phyloP scores from a whole-genome alignment of 75 land plant genomes.

The Chamaecyparis obtusa region DNA sequence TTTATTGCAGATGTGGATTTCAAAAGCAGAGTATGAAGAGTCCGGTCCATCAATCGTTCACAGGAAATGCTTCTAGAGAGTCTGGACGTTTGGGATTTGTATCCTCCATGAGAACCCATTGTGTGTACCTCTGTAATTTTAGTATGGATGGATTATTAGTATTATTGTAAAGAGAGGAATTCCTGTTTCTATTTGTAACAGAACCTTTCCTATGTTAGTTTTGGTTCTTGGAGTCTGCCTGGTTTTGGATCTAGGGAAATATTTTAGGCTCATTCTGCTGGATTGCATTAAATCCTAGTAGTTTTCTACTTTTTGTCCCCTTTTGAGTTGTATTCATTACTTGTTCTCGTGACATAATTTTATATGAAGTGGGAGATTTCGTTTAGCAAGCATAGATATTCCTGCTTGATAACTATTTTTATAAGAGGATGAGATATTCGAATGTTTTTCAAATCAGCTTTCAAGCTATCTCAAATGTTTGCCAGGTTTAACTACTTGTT shows the following conservation, averaged over 20 bases:
- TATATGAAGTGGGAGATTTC: not conserved
- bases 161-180: not conserved
- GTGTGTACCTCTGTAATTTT: not conserved
- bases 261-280: not conserved
- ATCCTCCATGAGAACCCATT: not conserved
- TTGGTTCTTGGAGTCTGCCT: constrained; percentile 2
- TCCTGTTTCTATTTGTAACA: constrained; percentile 2
- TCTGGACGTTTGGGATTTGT: constrained; percentile 4
- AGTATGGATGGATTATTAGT: not conserved
- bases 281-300: not conserved
- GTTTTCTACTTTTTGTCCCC: not conserved
- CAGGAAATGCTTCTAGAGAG: constrained; percentile 37
- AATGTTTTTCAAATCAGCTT: not conserved
- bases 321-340: not conserved
- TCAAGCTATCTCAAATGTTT: not conserved
- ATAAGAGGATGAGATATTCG: not conserved
- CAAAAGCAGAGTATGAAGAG: constrained; percentile 44
- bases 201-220: constrained; percentile 6
- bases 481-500: not conserved
- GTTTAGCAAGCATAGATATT: not conserved
- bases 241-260: constrained; percentile 5
- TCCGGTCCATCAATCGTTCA: constrained; percentile 19
- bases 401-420: not conserved
- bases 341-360: not conserved
- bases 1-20: constrained; percentile 41